Conservation (phyloP, 495 filamentous ascomycete genomes). For the Neurospora tetraspora region DNA sequence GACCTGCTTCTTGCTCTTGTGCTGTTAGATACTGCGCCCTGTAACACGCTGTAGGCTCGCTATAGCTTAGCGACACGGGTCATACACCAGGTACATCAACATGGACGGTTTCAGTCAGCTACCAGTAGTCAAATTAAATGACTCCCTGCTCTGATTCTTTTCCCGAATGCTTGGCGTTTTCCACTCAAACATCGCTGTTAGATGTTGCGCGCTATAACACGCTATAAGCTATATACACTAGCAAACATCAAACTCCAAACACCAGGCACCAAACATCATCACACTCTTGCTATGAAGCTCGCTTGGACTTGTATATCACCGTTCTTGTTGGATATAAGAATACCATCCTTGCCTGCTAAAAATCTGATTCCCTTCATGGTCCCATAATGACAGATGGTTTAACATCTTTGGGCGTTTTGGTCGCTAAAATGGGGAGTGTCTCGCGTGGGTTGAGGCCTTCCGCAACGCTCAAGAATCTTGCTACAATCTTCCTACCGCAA, state of each 20-base stretch:
- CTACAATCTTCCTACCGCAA: not conserved
- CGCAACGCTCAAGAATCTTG: not conserved
- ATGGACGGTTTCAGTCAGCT: not conserved
- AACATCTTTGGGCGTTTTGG: too few relatives aligned
- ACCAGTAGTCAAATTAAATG: not conserved
- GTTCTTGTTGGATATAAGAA: not conserved
- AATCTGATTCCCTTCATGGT: not conserved
- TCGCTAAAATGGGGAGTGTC: not conserved
- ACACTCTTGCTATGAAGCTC: not conserved
- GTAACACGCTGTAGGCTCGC: not conserved
- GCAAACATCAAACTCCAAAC: not conserved
- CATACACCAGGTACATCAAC: not conserved
- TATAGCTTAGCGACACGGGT: not conserved
- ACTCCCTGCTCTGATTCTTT: not conserved
- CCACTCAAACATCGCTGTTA: not conserved
- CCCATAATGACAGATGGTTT: fast-evolving
- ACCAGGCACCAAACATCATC: not conserved
- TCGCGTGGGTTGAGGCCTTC: not conserved
- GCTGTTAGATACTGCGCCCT: not conserved
- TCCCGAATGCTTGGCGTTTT: not conserved
- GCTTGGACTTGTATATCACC: not conserved
- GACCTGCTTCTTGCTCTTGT: not conserved
- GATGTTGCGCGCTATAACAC: not conserved
- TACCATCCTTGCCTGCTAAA: fast-evolving
- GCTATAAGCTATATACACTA: not conserved